A percentile compares a stretch with the other conserved stretches of the same genome.
Conservation (phyloP, 2,329 filamentous ascomycete species). For the Calonectria pseudoreteaudii region DNA sequence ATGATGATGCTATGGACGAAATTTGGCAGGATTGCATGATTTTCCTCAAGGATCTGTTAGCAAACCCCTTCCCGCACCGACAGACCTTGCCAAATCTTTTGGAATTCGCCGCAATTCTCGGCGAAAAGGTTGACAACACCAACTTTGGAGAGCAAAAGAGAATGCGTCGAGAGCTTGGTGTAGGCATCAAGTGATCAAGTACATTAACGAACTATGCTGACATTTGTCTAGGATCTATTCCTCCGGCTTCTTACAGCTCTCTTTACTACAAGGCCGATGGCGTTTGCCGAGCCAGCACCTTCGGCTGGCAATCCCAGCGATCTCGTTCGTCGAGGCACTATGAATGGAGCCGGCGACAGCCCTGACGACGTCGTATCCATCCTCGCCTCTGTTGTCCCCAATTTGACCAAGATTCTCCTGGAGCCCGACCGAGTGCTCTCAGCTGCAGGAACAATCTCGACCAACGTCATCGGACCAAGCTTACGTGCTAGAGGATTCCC, state of each 20-base stretch:
- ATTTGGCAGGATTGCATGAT: slow-evolving; percentile 96
- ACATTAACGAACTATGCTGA: slow-evolving; percentile 39
- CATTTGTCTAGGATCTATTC: slow-evolving; percentile 79
- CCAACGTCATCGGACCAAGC: slow-evolving; percentile 83
- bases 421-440: slow-evolving; percentile 86
- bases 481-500: slow-evolving; percentile 90
- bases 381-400: slow-evolving; percentile 81
- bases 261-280: slow-evolving; percentile 88
- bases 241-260: slow-evolving; percentile 89
- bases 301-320: slow-evolving; percentile 51
- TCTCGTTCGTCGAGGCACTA: slow-evolving; percentile 52
- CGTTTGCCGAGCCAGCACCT: slow-evolving; percentile 69
- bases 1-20: slow-evolving; percentile 98
- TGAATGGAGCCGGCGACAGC: slow-evolving; percentile 56
- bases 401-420: slow-evolving; percentile 83
- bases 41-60: slow-evolving; percentile 89
- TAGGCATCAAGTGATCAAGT: slow-evolving; percentile 58
- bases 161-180: slow-evolving; percentile 90
- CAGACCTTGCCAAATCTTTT: slow-evolving; percentile 88
- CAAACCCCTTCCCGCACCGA: slow-evolving; percentile 94
- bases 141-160: slow-evolving; percentile 95
- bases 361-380: slow-evolving; percentile 84
- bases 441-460: slow-evolving; percentile 83
- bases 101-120: slow-evolving; percentile 89
- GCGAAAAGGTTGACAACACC: slow-evolving; percentile 96